phyloP scores from a whole-genome alignment of 2,329 filamentous ascomycete genomes.

The Cytospora chrysosperma region DNA sequence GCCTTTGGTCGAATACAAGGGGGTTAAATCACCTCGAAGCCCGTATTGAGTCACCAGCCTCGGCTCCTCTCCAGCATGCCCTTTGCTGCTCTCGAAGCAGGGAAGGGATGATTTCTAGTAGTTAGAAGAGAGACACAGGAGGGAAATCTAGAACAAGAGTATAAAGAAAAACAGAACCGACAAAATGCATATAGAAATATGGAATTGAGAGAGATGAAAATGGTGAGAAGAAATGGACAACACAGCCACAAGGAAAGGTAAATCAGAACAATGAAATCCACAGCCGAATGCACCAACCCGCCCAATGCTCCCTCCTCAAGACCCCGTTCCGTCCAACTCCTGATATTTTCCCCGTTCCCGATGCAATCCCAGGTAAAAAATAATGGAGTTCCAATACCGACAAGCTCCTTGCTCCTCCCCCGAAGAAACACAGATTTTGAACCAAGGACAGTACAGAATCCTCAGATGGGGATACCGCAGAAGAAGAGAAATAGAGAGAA shows the following conservation, averaged over 20 bases:
- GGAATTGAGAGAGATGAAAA: slow-evolving; percentile 14
- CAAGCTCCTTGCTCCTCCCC: not conserved
- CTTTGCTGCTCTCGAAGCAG: slow-evolving; percentile 14
- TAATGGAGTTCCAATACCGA: not conserved
- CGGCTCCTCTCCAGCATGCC: slow-evolving; percentile 4
- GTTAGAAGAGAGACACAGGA: slow-evolving; percentile 14
- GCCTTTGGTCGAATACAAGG: not conserved
- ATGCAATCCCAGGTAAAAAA: slow-evolving; percentile 16
- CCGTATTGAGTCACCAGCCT: slow-evolving; percentile 11
- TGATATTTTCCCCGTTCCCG: slow-evolving; percentile 33
- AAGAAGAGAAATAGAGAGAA: slow-evolving; percentile 6
- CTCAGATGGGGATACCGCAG: not conserved
- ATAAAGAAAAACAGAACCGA: not conserved
- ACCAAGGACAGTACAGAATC: not conserved
- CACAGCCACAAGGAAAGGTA: not conserved
- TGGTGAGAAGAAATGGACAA: not conserved
- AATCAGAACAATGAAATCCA: slow-evolving; percentile 3
- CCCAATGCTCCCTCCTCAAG: slow-evolving; percentile 1
- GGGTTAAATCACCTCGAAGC: not conserved
- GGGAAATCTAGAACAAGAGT: too few relatives aligned
- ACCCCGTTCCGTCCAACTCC: slow-evolving; percentile 30
- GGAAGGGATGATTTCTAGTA: slow-evolving; percentile 2
- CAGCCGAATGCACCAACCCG: slow-evolving; percentile 4
- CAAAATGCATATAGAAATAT: slow-evolving; percentile 6
- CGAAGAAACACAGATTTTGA: not conserved